Percentiles rank a stretch among this genome's conserved stretches.
Evolutionary conservation across 2,329 filamentous ascomycete genomes (phyloP).

Genomic region (Amesomyces nigricolor): DNA sequence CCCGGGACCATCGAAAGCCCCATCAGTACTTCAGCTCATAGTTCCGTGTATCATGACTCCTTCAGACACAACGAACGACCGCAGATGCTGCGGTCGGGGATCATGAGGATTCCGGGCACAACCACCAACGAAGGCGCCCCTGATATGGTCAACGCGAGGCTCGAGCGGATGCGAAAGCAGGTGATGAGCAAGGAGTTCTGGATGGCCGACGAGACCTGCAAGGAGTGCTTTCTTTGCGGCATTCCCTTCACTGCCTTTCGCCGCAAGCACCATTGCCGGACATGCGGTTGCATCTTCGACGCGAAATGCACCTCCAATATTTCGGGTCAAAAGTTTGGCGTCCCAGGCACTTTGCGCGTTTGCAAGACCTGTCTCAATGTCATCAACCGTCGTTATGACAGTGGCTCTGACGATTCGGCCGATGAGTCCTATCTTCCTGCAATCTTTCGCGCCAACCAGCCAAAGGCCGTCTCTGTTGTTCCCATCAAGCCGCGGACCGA

Average conservation of each 20-base stretch:
- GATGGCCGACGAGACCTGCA: conserved; percentile 99
- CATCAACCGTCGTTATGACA: conserved; percentile 85
- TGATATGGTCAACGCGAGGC: conserved; percentile 53
- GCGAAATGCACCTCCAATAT: conserved; percentile 93
- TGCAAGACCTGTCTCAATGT: conserved; percentile 91
- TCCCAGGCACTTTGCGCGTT: conserved; percentile 76
- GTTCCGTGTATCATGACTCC: conserved; percentile 52
- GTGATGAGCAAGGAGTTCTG: conserved; percentile 93
- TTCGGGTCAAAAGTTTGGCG: conserved; percentile 78
- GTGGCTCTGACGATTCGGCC: conserved; percentile 80
- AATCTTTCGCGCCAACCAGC: conserved; percentile 53
- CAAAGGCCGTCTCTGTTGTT: conserved; percentile 36
- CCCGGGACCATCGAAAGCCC: conserved; percentile 52
- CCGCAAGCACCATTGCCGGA: conserved; percentile 92
- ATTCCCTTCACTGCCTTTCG: conserved; percentile 89
- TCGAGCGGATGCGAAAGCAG: conserved; percentile 73
- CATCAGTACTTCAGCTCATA: conserved; percentile 54
- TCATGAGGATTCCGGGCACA: conserved; percentile 51
- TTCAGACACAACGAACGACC: conserved; percentile 44
- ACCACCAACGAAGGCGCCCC: conserved; percentile 51
- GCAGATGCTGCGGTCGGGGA: conserved; percentile 41
- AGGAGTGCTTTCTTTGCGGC: conserved; percentile 91
- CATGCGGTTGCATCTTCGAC: conserved; percentile 97
- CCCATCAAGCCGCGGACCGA: conserved; percentile 36
- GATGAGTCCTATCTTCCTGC: conserved; percentile 63